These are phyloP conservation scores for Davidsoniella virescens DNA, from an alignment of 2,329 filamentous ascomycete species.

Conservation along the genomic window DNA sequence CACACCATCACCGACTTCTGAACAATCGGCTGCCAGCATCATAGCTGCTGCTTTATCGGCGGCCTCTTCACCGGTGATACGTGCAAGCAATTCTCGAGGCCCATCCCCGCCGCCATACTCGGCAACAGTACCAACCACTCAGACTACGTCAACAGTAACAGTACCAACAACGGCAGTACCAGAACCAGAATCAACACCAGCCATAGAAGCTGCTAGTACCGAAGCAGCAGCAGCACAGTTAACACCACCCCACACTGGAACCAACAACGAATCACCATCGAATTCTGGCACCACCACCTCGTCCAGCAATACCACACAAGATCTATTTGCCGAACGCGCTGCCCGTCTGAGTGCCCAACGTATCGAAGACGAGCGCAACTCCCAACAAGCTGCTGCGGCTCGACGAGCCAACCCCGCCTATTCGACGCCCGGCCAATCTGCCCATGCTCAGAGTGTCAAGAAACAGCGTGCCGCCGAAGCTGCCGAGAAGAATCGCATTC, in stretches of 20 bases:
- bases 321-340: constrained; percentile 34
- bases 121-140: constrained; percentile 5
- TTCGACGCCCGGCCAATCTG: constrained; percentile 19
- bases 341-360: constrained; percentile 27
- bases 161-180: not conserved
- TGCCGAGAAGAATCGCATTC: constrained; percentile 51
- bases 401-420: constrained; percentile 21
- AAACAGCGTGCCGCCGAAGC: constrained; percentile 41
- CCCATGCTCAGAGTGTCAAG: constrained; percentile 38
- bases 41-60: constrained; percentile 13
- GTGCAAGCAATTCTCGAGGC: constrained; percentile 11
- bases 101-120: constrained; percentile 13
- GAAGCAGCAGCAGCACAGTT: not conserved
- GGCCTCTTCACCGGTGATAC: constrained; percentile 13
- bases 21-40: constrained; percentile 12
- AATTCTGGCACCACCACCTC: not conserved
- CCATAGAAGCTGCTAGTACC: not conserved
- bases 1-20: constrained; percentile 3
- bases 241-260: not conserved
- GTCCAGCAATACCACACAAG: constrained; percentile 14
- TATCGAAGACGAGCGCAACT: constrained; percentile 11
- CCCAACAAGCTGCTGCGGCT: constrained; percentile 4
- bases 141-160: constrained; percentile 14
- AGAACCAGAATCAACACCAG: not conserved
- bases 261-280: not conserved